Base-by-base conservation (phyloP, 352 stramenopile species). In the Pelagophyceae sp. region DNA sequence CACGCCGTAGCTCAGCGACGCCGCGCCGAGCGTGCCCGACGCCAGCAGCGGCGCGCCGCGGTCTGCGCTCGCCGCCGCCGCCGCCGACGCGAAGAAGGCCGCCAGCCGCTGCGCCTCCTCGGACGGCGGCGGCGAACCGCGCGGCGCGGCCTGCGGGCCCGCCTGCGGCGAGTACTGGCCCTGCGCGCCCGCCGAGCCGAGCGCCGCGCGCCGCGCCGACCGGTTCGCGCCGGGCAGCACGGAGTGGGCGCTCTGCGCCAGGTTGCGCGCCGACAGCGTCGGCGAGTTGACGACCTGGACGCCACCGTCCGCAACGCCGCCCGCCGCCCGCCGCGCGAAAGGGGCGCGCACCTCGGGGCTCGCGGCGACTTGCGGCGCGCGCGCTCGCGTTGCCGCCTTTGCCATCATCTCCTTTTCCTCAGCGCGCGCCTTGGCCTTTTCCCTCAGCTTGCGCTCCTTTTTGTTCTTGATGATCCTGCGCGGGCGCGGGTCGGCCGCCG, bases 371-470 rank as follows among this genome's bases (percentile, higher is more conserved):
- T n/a, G n/a, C n/a, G n/a, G n/a, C n/a, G n/a, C n/a, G n/a, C n/a
- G n/a, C n/a, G n/a, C n/a, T n/a, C n/a, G n/a, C n/a, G n/a, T n/a
- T n/a, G n/a, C n/a, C n/a, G n/a, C n/a, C n/a, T n/a, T n/a, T n/a
- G n/a, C n/a, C n/a, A n/a, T n/a, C n/a, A n/a, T 2, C 54, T 15
- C 54, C 54, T 63, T 63, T 15, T 63, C 25, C 54, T 63, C 29
- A 2, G 54, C 54, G 54, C 54, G 54, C 54, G 6, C 40, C 40
- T 81, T 60, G 33, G n/a, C 25, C n/a, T 93, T 94, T 75, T 95
- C 88, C 79, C 90, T 92, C 71, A 90, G 87, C 76, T 93, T 92
- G 45, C 87, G 86, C 77, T 92, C 85, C 45, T 72, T 74, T 29
- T 80, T 81, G 67, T 78, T 82, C 51, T 79, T 78, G 1, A 79